Conservation (phyloP, 75 land plant species). For the Selaginella tamariscina region DNA sequence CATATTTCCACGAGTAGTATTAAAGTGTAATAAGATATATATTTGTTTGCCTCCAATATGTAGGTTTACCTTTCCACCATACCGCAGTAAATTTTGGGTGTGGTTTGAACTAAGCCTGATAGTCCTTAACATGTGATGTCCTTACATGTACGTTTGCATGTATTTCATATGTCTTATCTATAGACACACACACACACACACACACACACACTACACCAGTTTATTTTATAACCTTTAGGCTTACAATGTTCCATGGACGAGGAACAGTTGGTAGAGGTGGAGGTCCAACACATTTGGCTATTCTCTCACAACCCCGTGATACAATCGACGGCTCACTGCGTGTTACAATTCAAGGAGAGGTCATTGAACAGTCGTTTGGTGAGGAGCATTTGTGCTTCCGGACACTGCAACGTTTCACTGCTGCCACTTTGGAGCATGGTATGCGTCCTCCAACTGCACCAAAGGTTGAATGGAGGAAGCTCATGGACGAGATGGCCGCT, state of each 20-base stretch:
- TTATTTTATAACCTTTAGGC: no score
- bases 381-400: conserved; percentile 19
- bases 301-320: conserved; percentile 87
- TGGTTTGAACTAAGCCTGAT: no score
- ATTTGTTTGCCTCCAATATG: no score
- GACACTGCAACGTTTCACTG: conserved; percentile 16
- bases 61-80: no score
- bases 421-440: conserved; percentile 27
- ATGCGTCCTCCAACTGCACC: conserved; percentile 27
- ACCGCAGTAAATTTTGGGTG: no score
- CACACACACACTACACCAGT: no score
- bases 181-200: no score
- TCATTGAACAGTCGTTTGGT: conserved; percentile 13
- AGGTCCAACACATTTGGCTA: conserved; percentile 93
- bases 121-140: no score
- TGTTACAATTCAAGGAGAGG: conserved; percentile 91
- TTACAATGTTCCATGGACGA: conserved; percentile 89
- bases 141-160: no score
- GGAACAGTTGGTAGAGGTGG: conserved; percentile 95
- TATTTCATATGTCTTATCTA: no score
- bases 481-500: conserved; percentile 29
- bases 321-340: conserved; percentile 80
- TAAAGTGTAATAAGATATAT: no score
- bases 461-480: conserved; percentile 22
- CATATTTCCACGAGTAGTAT: no score